These are phyloP conservation scores for Scheffersomyces titani DNA, from an alignment of 1,139 yeast species.

Conservation along the genomic window DNA sequence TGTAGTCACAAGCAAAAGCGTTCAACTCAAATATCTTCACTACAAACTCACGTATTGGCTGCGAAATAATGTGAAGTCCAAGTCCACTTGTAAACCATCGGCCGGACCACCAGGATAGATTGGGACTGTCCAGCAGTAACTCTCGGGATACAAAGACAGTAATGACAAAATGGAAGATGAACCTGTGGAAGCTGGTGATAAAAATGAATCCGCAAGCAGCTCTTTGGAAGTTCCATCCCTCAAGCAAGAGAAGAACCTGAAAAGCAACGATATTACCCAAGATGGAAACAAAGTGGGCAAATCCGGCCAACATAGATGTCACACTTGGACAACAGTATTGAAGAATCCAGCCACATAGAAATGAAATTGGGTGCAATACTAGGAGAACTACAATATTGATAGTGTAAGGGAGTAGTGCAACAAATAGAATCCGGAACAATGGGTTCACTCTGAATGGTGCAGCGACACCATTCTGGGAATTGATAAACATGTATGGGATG, in stretches of 20 bases:
- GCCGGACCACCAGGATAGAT: constrained; percentile 88
- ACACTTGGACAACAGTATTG: constrained; percentile 35
- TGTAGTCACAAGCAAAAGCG: constrained; percentile 69
- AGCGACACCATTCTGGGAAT: constrained; percentile 66
- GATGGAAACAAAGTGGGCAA: constrained; percentile 56
- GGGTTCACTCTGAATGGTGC: constrained; percentile 52
- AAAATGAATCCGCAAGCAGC: constrained; percentile 60
- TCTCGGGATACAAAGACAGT: constrained; percentile 60
- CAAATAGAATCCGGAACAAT: constrained; percentile 49
- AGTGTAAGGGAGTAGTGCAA: constrained; percentile 55
- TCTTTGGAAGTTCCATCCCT: constrained; percentile 62
- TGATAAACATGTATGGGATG: constrained; percentile 67
- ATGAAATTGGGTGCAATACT: constrained; percentile 32
- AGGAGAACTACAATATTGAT: constrained; percentile 46
- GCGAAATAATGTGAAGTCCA: constrained; percentile 60
- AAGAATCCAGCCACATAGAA: constrained; percentile 43
- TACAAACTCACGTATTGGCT: constrained; percentile 67
- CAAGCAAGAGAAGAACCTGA: constrained; percentile 62
- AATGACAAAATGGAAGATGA: constrained; percentile 43
- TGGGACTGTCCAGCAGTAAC: constrained; percentile 53
- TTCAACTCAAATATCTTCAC: constrained; percentile 72
- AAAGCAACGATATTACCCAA: constrained; percentile 54
- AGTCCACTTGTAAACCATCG: constrained; percentile 64
- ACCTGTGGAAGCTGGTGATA: constrained; percentile 55
- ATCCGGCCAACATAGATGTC: constrained; percentile 45